Conservation (phyloP, 1,139 yeast genomes). For the Suhomyces bokatorum region DNA sequence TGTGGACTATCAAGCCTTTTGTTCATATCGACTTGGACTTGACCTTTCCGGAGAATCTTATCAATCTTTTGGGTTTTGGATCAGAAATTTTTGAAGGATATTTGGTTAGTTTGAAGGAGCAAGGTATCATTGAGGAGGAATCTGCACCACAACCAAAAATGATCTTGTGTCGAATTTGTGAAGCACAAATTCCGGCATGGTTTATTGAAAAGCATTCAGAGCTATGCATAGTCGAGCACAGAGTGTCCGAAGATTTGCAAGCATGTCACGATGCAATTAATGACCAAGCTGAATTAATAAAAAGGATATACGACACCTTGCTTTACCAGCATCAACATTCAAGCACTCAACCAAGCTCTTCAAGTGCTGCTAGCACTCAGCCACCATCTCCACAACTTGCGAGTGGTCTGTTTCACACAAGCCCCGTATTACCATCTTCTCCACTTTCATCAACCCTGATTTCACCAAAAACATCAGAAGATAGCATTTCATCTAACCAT, state of each 20-base stretch:
- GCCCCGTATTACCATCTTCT: slow-evolving; percentile 20
- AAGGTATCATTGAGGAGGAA: slow-evolving; percentile 60
- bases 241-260: slow-evolving; percentile 78
- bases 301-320: slow-evolving; percentile 44
- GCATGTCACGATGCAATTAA: slow-evolving; percentile 70
- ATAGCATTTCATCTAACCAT: slow-evolving; percentile 8
- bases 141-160: slow-evolving; percentile 74
- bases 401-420: slow-evolving; percentile 9
- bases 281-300: slow-evolving; percentile 66
- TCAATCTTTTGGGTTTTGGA: slow-evolving; percentile 83
- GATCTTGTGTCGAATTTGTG: slow-evolving; percentile 90
- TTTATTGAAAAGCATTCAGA: slow-evolving; percentile 93
- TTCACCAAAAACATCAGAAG: slow-evolving; percentile 18
- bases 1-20: slow-evolving; percentile 91
- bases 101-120: slow-evolving; percentile 59
- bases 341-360: slow-evolving; percentile 2
- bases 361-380: not conserved
- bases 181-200: slow-evolving; percentile 91
- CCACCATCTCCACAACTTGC: slow-evolving; percentile 5
- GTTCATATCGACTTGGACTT: slow-evolving; percentile 61
- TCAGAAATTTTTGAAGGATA: slow-evolving; percentile 80
- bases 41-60: slow-evolving; percentile 65
- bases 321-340: slow-evolving; percentile 23
- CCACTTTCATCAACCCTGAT: slow-evolving; percentile 23
- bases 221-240: slow-evolving; percentile 81